Evolutionary conservation across 352 stramenopile genomes (phyloP).

Genomic region (Pythium apleroticum): DNA sequence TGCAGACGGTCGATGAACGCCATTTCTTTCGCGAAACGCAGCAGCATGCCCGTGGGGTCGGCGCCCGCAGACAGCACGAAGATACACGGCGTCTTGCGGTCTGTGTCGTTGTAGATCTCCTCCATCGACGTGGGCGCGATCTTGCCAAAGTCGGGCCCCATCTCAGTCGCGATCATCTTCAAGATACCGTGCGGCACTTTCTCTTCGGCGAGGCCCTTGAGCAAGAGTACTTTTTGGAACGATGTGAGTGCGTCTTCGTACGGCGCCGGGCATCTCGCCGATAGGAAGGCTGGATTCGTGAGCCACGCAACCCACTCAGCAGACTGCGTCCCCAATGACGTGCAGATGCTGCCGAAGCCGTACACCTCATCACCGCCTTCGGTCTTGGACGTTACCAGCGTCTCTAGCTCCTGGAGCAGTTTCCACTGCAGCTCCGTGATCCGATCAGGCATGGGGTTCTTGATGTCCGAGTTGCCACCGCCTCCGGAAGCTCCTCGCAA

Average conservation of each 20-base stretch:
- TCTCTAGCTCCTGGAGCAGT: conserved; percentile 77
- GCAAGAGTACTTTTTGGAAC: conserved; percentile 76
- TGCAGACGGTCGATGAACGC: conserved; percentile 86
- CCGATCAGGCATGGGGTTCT: conserved; percentile 63
- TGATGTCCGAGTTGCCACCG: conserved; percentile 26
- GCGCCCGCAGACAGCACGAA: conserved; percentile 92
- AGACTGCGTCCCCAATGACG: conserved; percentile 62
- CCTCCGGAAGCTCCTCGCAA: conserved; percentile 54
- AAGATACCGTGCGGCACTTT: conserved; percentile 87
- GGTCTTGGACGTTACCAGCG: conserved; percentile 37
- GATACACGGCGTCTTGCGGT: conserved; percentile 92
- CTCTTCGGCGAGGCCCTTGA: conserved; percentile 87
- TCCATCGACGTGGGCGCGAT: conserved; percentile 88
- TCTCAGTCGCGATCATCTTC: conserved; percentile 83
- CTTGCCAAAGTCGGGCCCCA: conserved; percentile 87
- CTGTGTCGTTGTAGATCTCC: conserved; percentile 92
- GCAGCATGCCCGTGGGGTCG: conserved; percentile 91
- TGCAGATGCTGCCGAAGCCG: conserved; percentile 64
- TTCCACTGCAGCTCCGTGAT: conserved; percentile 85
- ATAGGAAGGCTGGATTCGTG: conserved; percentile 42
- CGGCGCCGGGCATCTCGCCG: conserved; percentile 41
- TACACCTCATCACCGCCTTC: conserved; percentile 21
- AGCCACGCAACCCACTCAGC: conserved; percentile 63
- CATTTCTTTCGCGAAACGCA: conserved; percentile 91
- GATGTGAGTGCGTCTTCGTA: conserved; percentile 46